phyloP scores from a whole-genome alignment of 2,329 filamentous ascomycete genomes.

The Tolypocladium ovalisporum region DNA sequence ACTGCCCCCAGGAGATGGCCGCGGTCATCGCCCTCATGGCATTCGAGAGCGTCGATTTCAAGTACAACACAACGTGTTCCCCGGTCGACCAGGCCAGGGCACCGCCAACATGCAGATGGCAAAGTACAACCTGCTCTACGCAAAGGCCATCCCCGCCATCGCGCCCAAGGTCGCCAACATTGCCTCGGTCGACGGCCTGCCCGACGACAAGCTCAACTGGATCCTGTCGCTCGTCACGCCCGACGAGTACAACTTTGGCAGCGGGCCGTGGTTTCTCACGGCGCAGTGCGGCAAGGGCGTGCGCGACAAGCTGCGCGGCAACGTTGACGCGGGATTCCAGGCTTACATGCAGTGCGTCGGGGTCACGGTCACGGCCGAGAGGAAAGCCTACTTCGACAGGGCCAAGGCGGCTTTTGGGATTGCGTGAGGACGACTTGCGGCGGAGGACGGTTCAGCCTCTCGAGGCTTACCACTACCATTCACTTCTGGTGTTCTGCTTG shows the following conservation, averaged over 20 bases:
- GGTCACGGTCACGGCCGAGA: conserved; percentile 16
- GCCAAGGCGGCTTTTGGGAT: conserved; percentile 39
- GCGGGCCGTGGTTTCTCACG: conserved; percentile 38
- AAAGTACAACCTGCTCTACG: conserved; percentile 35
- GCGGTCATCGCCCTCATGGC: conserved; percentile 61
- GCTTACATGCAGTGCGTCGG: conserved; percentile 39
- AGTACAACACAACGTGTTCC: conserved; percentile 56
- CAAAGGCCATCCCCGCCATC: conserved; percentile 28
- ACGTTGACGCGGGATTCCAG: conserved; percentile 29
- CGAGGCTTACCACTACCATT: too few species aligned
- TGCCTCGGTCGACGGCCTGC: conserved; percentile 13
- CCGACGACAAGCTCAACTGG: conserved; percentile 21
- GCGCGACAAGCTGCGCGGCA: conserved; percentile 18
- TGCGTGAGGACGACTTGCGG: neutral
- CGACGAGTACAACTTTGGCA: conserved; percentile 44
- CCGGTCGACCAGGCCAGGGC: conserved; percentile 55
- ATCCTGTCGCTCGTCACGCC: conserved; percentile 32
- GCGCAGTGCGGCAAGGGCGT: conserved; percentile 29
- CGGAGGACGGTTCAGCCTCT: neutral
- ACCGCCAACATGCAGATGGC: conserved; percentile 48
- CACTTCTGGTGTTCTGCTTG: neutral
- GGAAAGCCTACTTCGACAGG: conserved; percentile 28
- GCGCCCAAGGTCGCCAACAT: conserved; percentile 18
- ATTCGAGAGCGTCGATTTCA: conserved; percentile 59
- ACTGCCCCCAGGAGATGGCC: conserved; percentile 48